phyloP scores from a whole-genome alignment of 2,329 filamentous ascomycete species.

The Diaporthe australafricana region DNA sequence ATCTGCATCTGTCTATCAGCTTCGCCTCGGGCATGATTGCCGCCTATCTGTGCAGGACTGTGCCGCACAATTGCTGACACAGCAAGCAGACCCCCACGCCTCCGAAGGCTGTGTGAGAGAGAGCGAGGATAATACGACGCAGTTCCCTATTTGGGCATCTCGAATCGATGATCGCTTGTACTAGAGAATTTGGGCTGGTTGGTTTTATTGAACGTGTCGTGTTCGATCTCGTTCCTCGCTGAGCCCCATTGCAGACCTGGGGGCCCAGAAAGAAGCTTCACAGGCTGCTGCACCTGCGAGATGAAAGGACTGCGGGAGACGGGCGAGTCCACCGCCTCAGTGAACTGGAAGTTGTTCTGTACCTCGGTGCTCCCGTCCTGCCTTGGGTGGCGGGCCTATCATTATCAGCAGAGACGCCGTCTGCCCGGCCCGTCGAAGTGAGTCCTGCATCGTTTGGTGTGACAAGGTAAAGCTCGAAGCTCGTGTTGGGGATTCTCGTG shows the following conservation, averaged over 20 bases:
- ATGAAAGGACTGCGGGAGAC: conserved; percentile 10
- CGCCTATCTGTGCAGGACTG: conserved; percentile 12
- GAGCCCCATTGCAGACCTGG: background rate
- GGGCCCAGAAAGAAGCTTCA: background rate
- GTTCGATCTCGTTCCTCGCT: background rate
- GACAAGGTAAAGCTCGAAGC: conserved; percentile 4
- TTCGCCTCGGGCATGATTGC: conserved; percentile 25
- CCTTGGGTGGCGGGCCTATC: conserved; percentile 10
- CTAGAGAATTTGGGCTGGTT: background rate
- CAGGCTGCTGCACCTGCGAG: background rate
- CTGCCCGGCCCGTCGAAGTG: background rate
- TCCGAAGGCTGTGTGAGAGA: background rate
- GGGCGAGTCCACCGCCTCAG: background rate
- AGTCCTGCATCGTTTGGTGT: background rate
- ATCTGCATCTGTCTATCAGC: conserved; percentile 16
- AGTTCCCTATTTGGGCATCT: background rate
- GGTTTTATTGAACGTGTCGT: background rate
- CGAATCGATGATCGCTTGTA: background rate
- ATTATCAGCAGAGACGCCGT: background rate
- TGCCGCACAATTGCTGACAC: conserved; percentile 11
- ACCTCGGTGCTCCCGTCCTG: conserved; percentile 12
- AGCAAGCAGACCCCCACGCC: background rate
- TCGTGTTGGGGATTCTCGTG: conserved; percentile 12
- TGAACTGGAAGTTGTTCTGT: background rate
- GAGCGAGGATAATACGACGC: background rate